Conservation (phyloP, 345 rosid genomes). For the Barbarea vulgaris region DNA sequence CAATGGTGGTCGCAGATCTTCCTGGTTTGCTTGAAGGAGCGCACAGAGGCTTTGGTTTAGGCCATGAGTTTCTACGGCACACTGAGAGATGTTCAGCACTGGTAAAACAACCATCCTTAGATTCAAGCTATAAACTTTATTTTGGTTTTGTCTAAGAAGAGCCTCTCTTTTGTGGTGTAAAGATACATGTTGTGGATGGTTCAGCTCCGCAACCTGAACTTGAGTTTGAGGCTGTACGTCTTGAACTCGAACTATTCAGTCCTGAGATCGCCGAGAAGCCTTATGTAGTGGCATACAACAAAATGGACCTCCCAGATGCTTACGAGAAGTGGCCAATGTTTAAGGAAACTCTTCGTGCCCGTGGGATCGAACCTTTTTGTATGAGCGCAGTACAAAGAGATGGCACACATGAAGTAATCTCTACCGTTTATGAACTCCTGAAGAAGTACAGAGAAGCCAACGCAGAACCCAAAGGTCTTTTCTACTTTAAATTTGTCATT, state of each 20-base stretch:
- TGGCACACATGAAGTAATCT: conserved; percentile 74
- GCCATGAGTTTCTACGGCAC: conserved; percentile 88
- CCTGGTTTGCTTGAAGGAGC: conserved; percentile 99
- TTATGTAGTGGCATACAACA: conserved; percentile 76
- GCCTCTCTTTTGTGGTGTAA: conserved; percentile 31
- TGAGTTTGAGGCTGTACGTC: conserved; percentile 93
- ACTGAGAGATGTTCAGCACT: conserved; percentile 94
- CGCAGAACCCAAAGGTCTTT: conserved; percentile 60
- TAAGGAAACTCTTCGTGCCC: conserved; percentile 64
- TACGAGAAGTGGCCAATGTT: conserved; percentile 72
- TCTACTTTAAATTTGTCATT: conserved; percentile 20
- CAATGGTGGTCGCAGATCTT: conserved; percentile 93
- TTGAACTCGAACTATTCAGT: conserved; percentile 87
- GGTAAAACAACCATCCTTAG: conserved; percentile 51
- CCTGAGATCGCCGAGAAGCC: conserved; percentile 89
- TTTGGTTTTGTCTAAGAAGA: neutral
- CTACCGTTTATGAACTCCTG: conserved; percentile 65
- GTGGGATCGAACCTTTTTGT: conserved; percentile 69
- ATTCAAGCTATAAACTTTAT: neutral
- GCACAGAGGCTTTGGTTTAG: conserved; percentile 89
- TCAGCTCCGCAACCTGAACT: conserved; percentile 78
- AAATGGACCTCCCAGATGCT: conserved; percentile 94
- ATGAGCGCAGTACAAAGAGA: conserved; percentile 86
- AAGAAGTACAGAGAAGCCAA: conserved; percentile 55
- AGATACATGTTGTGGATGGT: conserved; percentile 95